Base-by-base conservation (phyloP, 2,329 filamentous ascomycete genomes). In the Fusarium caatingaense region DNA sequence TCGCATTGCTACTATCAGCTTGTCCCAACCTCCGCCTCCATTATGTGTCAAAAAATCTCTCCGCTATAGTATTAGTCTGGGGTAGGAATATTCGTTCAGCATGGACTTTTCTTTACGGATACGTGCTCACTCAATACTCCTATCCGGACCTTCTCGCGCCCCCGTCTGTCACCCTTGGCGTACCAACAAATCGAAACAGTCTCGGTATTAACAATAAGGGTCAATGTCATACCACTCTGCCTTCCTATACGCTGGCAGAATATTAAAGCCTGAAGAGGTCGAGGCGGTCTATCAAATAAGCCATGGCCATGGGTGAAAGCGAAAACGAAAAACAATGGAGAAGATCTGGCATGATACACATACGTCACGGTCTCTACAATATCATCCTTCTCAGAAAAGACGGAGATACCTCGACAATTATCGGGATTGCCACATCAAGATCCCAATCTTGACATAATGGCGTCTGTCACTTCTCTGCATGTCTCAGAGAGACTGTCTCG, bases 1-100 rank as follows among this genome's bases (percentile, higher is more conserved):
- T 25, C 23, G 23, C 23, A 25, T 25, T 25, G 23, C 23, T 25
- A 25, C 23, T 25, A 34, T 64, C 54, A 50, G 62, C 20, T 34
- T 64, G 50, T 70, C 41, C 63, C 54, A 55, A 34, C 32, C 54
- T 68, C 65, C 34, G 30, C 21, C 23, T 25, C 23, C 23, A 25
- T 25, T 25, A 25, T 25, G 23, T 25, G 23, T 25, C 23, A 25
- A 25, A 25, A 25, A 25, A 25, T 25, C 50, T 27, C 25, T 66
- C 66, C 54, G 57, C 55, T 44, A 56, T 49, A 70, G 54, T 68
- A 67, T 37, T 49, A 70, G 55, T 68, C 68, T 40, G 67, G 67
- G 67, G 67, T 63, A 68, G 60, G 32, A 68, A 58, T 57, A 34
- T 42, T 46, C 12, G 40, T n/a, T n/a, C 50, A 64, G 50, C 67